Percentiles rank a stretch among this genome's conserved stretches.
Evolutionary conservation across 345 rosid species (phyloP).

Genomic region (Euphorbia pulcherrima): DNA sequence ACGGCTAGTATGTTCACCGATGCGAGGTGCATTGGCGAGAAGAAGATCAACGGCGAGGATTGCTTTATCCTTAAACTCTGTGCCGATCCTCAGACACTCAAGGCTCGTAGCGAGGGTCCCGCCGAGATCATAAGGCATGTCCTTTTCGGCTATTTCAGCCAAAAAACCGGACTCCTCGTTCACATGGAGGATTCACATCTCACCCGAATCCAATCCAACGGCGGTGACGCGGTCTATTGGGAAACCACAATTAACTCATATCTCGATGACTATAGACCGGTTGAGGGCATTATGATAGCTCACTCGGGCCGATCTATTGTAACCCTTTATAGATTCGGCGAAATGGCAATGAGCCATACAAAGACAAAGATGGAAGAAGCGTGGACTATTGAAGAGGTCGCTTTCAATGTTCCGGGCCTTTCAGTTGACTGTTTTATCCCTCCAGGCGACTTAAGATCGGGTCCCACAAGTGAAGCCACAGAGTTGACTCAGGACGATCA

Average conservation of each 20-base stretch:
- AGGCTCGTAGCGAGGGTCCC: constrained; percentile 83
- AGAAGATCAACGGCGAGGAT: constrained; percentile 70
- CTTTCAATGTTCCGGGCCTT: constrained; percentile 83
- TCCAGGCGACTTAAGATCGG: constrained; percentile 69
- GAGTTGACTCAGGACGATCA: constrained; percentile 64
- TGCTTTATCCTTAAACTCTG: constrained; percentile 81
- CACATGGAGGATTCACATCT: constrained; percentile 86
- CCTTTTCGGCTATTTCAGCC: constrained; percentile 82
- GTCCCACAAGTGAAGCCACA: constrained; percentile 52
- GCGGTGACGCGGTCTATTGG: constrained; percentile 83
- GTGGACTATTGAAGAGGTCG: constrained; percentile 96
- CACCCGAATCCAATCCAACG: constrained; percentile 74
- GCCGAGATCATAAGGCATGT: constrained; percentile 89
- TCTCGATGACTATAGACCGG: constrained; percentile 72
- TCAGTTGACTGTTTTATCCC: constrained; percentile 88
- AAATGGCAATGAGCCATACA: constrained; percentile 76
- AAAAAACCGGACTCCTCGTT: constrained; percentile 79
- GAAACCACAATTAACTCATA: constrained; percentile 84
- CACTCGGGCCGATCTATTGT: constrained; percentile 85
- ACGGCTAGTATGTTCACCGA: constrained; percentile 75
- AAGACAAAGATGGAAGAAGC: constrained; percentile 94
- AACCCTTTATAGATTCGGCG: constrained; percentile 86
- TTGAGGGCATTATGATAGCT: constrained; percentile 93
- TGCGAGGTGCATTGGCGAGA: constrained; percentile 85
- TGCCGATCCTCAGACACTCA: constrained; percentile 67